A percentile compares a stretch with the other conserved stretches of the same genome.
Evolutionary conservation across 441 rosid genomes (phyloP).

Genomic region (Euphorbia schlechtendalii): DNA sequence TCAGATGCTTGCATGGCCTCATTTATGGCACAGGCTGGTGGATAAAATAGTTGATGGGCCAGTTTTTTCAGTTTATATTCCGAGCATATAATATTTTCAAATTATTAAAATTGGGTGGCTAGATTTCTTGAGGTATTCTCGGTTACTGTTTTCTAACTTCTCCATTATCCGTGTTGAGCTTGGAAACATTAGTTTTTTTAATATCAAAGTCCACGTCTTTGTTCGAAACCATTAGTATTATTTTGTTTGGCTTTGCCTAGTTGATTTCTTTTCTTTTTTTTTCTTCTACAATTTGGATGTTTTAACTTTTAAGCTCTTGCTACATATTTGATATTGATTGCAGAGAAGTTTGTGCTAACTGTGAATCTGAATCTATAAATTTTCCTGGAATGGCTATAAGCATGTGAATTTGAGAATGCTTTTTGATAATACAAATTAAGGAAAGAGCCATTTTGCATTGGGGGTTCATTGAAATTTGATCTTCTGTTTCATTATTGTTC

Average conservation of each 20-base stretch:
- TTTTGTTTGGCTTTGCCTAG: neutral
- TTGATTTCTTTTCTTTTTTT: neutral
- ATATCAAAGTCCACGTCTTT: neutral
- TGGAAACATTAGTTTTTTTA: neutral
- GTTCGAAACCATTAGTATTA: neutral
- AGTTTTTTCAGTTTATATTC: neutral
- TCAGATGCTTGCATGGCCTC: neutral
- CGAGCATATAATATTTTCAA: neutral
- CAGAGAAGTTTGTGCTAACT: neutral
- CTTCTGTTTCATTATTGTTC: constrained; percentile 18
- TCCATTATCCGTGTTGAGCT: neutral
- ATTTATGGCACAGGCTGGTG: neutral
- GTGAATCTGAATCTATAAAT: neutral
- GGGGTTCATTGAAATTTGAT: too few relatives aligned
- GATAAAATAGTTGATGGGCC: neutral
- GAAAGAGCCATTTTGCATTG: neutral
- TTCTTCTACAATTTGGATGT: neutral
- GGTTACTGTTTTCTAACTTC: neutral
- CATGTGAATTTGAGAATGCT: neutral
- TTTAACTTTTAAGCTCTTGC: neutral
- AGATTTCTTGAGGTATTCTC: neutral
- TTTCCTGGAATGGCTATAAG: neutral
- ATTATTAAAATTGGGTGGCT: neutral
- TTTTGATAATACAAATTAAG: neutral
- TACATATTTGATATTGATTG: neutral